phyloP scores from a whole-genome alignment of 495 filamentous ascomycete genomes.

The Penicillium dipodomyicola region DNA sequence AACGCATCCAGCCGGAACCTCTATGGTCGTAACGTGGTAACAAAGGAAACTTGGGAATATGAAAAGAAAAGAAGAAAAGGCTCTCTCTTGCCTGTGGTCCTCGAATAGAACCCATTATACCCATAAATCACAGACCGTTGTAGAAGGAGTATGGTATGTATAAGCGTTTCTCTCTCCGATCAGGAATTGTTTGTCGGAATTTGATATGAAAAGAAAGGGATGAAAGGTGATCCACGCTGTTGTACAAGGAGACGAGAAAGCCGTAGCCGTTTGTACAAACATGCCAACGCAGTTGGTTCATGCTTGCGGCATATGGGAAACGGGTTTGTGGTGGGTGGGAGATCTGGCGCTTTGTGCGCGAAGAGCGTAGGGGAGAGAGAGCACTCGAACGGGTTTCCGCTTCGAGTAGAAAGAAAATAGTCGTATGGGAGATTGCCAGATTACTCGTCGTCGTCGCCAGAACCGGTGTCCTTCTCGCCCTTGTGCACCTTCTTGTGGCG shows the following conservation, averaged over 20 bases:
- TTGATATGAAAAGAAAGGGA: conserved; percentile 21
- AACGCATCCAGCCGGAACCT: conserved; percentile 45
- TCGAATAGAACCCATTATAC: conserved; percentile 28
- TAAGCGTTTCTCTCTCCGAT: conserved; percentile 14
- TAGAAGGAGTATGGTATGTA: conserved; percentile 10
- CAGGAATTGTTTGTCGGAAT: conserved; percentile 15
- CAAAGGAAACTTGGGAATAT: conserved; percentile 24
- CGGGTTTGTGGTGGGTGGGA: conserved; percentile 11
- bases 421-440: conserved; percentile 12
- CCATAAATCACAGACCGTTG: conserved; percentile 20
- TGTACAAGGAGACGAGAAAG: conserved; percentile 37
- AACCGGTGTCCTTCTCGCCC: conserved; percentile 59
- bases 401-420: conserved; percentile 18
- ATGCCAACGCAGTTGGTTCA: conserved; percentile 23
- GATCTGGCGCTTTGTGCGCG: conserved; percentile 14
- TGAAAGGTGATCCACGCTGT: conserved; percentile 34
- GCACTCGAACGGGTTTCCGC: conserved; percentile 12
- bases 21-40: conserved; percentile 45
- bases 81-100: conserved; percentile 25
- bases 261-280: conserved; percentile 2
- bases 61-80: conserved; percentile 15
- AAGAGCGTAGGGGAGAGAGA: conserved; percentile 7
- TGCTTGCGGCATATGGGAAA: conserved; percentile 1
- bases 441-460: conserved; percentile 49
- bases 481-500: conserved; percentile 97